Evolutionary conservation across 2,329 filamentous ascomycete species (phyloP).

Genomic region (Thelonectria olida): DNA sequence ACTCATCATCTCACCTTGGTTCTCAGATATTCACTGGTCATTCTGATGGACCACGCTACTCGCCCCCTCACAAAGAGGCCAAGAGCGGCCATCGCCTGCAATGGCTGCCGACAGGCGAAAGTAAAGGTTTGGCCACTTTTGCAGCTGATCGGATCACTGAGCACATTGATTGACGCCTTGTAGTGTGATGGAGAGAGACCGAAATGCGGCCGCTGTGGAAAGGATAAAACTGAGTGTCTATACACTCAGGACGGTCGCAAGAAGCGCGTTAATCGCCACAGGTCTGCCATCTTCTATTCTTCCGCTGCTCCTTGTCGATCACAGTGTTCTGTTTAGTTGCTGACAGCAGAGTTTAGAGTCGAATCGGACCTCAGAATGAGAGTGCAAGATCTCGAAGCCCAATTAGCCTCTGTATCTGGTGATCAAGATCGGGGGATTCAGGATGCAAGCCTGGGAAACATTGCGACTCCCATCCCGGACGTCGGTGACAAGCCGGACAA

Average conservation of each 20-base stretch:
- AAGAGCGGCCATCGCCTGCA: conserved; percentile 35
- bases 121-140: conserved; percentile 29
- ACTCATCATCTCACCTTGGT: neutral
- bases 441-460: neutral
- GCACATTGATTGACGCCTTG: neutral
- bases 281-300: too few relatives aligned
- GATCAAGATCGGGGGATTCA: neutral
- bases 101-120: conserved; percentile 34
- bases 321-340: too few relatives aligned
- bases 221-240: neutral
- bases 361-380: neutral
- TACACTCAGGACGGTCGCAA: conserved; percentile 2
- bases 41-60: conserved; percentile 19
- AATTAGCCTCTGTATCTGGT: neutral
- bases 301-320: too few relatives aligned
- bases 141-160: neutral
- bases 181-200: conserved; percentile 7
- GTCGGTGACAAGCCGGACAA: neutral
- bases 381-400: neutral
- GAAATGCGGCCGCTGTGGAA: neutral
- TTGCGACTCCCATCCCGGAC: neutral
- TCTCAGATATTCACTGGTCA: neutral
- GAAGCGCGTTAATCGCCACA: neutral
- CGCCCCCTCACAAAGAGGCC: conserved; percentile 33
- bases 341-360: neutral